phyloP scores from a whole-genome alignment of 192 early-diverging fungal genomes.

The Rhizophlyctis rosea region DNA sequence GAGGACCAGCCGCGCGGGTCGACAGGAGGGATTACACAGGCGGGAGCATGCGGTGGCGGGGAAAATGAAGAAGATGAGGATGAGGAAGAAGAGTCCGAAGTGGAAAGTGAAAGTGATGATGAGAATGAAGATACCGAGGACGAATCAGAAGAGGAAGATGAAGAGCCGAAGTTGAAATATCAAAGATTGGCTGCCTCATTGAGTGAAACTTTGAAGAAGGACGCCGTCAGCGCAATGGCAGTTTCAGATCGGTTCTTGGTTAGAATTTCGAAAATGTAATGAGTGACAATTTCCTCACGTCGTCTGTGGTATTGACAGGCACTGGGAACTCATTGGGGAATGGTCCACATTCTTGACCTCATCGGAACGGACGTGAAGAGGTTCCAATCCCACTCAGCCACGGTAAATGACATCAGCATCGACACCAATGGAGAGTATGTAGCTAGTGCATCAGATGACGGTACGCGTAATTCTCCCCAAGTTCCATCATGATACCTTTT shows the following conservation, averaged over 20 bases:
- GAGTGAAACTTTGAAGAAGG: slow-evolving; percentile 76
- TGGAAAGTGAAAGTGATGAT: slow-evolving; percentile 39
- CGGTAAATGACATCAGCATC: slow-evolving; percentile 84
- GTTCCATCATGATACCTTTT: slow-evolving; percentile 1
- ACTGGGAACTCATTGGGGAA: slow-evolving; percentile 89
- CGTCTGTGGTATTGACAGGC: slow-evolving; percentile 41
- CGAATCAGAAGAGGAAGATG: slow-evolving; percentile 71
- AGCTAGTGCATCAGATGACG: slow-evolving; percentile 91
- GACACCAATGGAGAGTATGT: slow-evolving; percentile 84
- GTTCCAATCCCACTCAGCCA: slow-evolving; percentile 78
- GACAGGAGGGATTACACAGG: no score
- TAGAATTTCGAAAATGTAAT: no score
- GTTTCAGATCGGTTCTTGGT: slow-evolving; percentile 88
- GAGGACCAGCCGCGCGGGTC: no score
- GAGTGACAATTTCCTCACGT: not conserved
- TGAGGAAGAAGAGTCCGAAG: slow-evolving; percentile 56
- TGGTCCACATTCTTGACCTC: slow-evolving; percentile 86
- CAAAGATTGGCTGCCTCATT: slow-evolving; percentile 75
- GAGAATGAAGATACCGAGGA: slow-evolving; percentile 50
- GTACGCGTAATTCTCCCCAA: slow-evolving; percentile 42
- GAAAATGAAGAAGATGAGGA: slow-evolving; percentile 50
- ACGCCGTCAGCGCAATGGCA: slow-evolving; percentile 75
- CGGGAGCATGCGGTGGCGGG: slow-evolving; percentile 46
- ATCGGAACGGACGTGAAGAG: slow-evolving; percentile 86
- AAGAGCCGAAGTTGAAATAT: slow-evolving; percentile 91